Evolutionary conservation across 202 grass and related monocot genomes (phyloP).

Genomic region (Alloteropsis angusta): DNA sequence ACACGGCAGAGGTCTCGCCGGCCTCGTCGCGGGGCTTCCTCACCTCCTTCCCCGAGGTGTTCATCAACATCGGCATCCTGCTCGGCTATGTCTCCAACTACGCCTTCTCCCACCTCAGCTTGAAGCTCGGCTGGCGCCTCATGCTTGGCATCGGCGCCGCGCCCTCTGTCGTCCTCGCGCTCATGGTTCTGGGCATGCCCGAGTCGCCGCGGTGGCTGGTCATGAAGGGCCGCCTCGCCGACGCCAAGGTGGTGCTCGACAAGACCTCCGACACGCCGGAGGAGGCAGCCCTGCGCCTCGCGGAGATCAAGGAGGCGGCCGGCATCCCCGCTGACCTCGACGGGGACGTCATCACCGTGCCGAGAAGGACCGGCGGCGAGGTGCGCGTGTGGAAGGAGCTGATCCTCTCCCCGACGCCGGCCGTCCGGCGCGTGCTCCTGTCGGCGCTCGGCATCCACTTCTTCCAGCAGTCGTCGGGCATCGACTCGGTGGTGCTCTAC

Average conservation of each 20-base stretch:
- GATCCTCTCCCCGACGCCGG: neutral
- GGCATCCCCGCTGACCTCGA: constrained; percentile 29
- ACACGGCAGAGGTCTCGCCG: constrained; percentile 35
- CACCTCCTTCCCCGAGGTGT: constrained; percentile 42
- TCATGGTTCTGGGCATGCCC: constrained; percentile 5
- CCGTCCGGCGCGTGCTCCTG: neutral
- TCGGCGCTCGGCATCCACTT: constrained; percentile 5
- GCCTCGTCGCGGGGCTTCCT: constrained; percentile 37
- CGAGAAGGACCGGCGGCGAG: neutral
- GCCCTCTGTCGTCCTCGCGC: constrained; percentile 30
- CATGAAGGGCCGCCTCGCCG: constrained; percentile 40
- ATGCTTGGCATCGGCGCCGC: constrained; percentile 51
- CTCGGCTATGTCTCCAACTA: constrained; percentile 26
- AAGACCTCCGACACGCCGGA: constrained; percentile 37
- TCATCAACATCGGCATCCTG: constrained; percentile 26
- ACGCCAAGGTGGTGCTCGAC: neutral
- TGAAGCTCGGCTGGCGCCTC: constrained; percentile 43
- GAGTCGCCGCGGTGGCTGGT: constrained; percentile 84
- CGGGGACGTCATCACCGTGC: constrained; percentile 20
- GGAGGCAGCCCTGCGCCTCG: constrained; percentile 37
- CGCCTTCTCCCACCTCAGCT: constrained; percentile 37
- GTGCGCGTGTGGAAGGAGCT: constrained; percentile 5
- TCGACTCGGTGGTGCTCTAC: constrained; percentile 17
- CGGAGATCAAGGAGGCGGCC: constrained; percentile 39
- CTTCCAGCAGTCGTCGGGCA: constrained; percentile 15